Evolutionary conservation across 2,329 filamentous ascomycete species (phyloP), one percentile per base, ranked within the genome.

Genomic region (Diplodia sapinea): DNA sequence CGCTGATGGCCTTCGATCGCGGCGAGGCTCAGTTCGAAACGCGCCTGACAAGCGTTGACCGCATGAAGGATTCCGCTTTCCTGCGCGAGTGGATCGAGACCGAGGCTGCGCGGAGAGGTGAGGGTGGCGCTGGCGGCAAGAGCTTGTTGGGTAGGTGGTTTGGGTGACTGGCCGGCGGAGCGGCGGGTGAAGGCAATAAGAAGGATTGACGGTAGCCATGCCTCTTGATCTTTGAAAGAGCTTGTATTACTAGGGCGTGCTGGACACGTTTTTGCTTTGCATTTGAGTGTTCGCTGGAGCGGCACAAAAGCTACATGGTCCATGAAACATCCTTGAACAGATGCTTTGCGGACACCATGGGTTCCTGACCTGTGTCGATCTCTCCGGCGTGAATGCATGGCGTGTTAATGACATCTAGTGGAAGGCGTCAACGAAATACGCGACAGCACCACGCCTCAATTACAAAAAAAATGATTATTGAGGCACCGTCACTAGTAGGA

Each of bases 71-170:
- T 68, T 77, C 76, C 70, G 77, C 77, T 7, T 81, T 82, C 67
- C 70, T 85, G 70, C 78, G 72, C 57, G 73, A 78, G 57, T 85
- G 83, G 83, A 75, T 85, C 67, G 74, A 82, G 65, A 78, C 70
- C 7, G 83, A 85, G 71, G 83, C 83, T 8, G 76, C 73, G 65
- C 78, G 82, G 69, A 81, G 11, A 93, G 84, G 0, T 90, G 90
- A 56, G 77, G 71, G 62, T 7, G 65, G 62, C 12, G 49, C 29
- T 4, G 63, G 52, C 23, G 59, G 59, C 29, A 81, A 20, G 40
- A 66, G 63, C 38, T 29, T 66, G 29, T 9, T 63, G 52, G 63
- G 63, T 15, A 66, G 47, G 38, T 64, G 62, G 65, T 67, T 67
- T 54, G 65, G 65, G 13, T 67, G 65, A 67, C 54, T 54, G 31